phyloP scores from a whole-genome alignment of 768 basidiomycete genomes.

The Crassisporium funariophilum region DNA sequence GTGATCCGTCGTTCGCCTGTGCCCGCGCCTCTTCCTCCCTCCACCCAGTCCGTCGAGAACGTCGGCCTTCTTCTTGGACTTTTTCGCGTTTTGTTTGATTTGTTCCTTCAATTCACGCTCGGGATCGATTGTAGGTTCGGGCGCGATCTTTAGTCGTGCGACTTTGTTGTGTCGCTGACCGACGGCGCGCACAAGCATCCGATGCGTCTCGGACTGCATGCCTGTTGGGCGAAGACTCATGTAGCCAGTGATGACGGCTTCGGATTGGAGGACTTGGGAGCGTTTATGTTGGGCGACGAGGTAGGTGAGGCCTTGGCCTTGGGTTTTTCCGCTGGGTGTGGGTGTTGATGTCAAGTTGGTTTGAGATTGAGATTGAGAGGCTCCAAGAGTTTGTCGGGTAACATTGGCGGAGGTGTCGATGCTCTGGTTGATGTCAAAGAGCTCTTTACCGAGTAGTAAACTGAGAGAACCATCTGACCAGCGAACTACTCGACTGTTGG shows the following conservation, averaged over 20 bases:
- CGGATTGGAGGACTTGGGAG: conserved; percentile 83
- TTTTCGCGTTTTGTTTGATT: conserved; percentile 63
- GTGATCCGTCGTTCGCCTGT: conserved; percentile 40
- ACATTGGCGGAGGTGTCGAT: conserved; percentile 75
- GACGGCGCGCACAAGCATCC: conserved; percentile 84
- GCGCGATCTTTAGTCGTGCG: conserved; percentile 75
- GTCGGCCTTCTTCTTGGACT: conserved; percentile 59
- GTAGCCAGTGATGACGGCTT: conserved; percentile 80
- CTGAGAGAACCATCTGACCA: conserved; percentile 97
- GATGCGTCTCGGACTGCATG: conserved; percentile 89
- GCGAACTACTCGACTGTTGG: conserved; percentile 87
- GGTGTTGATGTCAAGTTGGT: conserved; percentile 35
- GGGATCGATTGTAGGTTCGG: conserved; percentile 76
- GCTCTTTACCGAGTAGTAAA: conserved; percentile 88
- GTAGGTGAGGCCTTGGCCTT: conserved; percentile 80
- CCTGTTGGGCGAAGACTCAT: conserved; percentile 85
- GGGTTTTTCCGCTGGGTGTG: too few relatives aligned
- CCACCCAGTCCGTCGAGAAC: conserved; percentile 50
- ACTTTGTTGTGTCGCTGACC: conserved; percentile 85
- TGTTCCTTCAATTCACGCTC: conserved; percentile 74
- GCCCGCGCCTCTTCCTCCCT: conserved; percentile 48
- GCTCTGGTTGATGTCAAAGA: conserved; percentile 86
- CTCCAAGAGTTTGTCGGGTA: conserved; percentile 58
- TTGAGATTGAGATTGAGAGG: conserved; percentile 39
- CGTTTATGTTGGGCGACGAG: conserved; percentile 89